Percentiles rank a stretch among this genome's conserved stretches.
Evolutionary conservation across 176 grass and related monocot species (phyloP).

Genomic region (Hyparrhenia diplandra): DNA sequence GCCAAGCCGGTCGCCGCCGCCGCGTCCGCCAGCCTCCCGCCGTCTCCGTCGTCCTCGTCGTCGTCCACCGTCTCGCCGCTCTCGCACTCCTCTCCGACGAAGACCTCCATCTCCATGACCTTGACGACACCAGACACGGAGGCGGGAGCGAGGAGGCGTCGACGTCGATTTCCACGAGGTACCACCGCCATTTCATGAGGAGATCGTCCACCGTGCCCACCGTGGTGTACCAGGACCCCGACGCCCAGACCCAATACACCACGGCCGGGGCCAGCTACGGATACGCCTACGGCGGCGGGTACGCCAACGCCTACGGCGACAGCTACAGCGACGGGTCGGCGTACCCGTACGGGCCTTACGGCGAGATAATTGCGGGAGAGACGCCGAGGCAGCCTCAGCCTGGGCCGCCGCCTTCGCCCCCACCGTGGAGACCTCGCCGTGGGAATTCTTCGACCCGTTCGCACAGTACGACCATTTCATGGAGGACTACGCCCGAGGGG

Average conservation of each 20-base stretch:
- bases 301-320: not conserved
- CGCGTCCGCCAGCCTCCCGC: constrained; percentile 30
- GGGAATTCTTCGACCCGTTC: constrained; percentile 85
- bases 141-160: not conserved
- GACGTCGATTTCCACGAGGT: not conserved
- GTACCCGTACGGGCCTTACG: constrained; percentile 27
- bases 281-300: constrained; percentile 33
- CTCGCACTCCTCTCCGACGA: constrained; percentile 71
- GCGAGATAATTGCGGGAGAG: constrained; percentile 19
- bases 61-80: constrained; percentile 75
- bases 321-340: constrained; percentile 27
- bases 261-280: constrained; percentile 4
- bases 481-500: constrained; percentile 23
- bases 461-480: constrained; percentile 48
- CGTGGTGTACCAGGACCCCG: constrained; percentile 39
- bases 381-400: not conserved
- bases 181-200: constrained; percentile 40
- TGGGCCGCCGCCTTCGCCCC: constrained; percentile 34
- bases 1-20: constrained; percentile 25
- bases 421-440: constrained; percentile 40
- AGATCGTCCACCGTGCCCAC: constrained; percentile 40
- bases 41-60: constrained; percentile 31
- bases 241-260: not conserved
- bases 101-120: not conserved
- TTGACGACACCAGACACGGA: not conserved